Percentiles rank a stretch among this genome's conserved stretches.
Conservation (phyloP, 1,284 basidiomycete species). For the Mycocalia duriaeana region DNA sequence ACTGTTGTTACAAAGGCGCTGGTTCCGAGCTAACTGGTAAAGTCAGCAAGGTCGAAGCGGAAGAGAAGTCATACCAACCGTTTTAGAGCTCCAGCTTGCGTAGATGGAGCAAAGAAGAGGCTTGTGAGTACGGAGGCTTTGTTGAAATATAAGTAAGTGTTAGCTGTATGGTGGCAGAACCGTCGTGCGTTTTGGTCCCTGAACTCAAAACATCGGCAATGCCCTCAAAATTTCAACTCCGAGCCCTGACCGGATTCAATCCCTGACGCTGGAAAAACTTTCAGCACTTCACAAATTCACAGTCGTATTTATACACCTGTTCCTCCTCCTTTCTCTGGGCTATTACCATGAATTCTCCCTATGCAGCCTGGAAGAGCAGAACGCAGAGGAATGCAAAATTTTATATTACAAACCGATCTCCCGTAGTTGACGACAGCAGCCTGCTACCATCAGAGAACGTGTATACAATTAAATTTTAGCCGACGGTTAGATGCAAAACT, state of each 20-base stretch:
- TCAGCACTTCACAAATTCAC: conserved; percentile 14
- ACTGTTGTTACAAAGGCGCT: conserved; percentile 72
- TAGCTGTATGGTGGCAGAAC: conserved; percentile 32
- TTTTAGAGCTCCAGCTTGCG: conserved; percentile 43
- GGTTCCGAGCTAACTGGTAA: conserved; percentile 24
- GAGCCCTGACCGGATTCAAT: conserved; percentile 39
- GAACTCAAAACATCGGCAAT: conserved; percentile 53
- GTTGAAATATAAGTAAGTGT: conserved; percentile 40
- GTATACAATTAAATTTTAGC: too few species aligned
- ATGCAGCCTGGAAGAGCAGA: too few species aligned
- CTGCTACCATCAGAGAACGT: too few species aligned
- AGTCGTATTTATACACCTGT: background rate
- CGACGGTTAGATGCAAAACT: too few species aligned
- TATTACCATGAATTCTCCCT: background rate
- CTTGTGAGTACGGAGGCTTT: conserved; percentile 24
- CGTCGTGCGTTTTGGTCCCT: conserved; percentile 41
- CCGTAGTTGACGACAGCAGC: too few species aligned
- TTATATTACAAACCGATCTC: too few species aligned
- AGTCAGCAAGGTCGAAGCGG: background rate
- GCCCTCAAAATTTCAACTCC: conserved; percentile 48
- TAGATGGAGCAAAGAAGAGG: conserved; percentile 37
- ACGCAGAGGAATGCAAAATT: too few species aligned
- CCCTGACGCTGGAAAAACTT: conserved; percentile 31
- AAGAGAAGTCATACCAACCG: conserved; percentile 26
- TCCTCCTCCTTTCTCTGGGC: background rate